Base-by-base conservation (phyloP, 352 stramenopile genomes). In the Phytopythium chamaehyphon region DNA sequence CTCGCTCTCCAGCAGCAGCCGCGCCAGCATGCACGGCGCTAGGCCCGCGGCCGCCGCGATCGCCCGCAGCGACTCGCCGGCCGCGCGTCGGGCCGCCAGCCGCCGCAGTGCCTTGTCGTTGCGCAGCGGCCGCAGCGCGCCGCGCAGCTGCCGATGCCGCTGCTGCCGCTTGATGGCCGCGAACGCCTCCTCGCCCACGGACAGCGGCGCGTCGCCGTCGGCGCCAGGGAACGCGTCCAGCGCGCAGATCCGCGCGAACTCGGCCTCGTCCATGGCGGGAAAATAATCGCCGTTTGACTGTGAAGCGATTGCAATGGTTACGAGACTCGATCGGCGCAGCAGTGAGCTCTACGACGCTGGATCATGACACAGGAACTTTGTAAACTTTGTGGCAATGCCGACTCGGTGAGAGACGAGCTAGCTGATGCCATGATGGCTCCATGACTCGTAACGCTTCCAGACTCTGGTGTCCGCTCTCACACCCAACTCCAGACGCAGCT, bases 1-100 rank as follows among this genome's bases (percentile, higher is more conserved):
- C 21, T 80, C 70, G 22, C 54, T 47, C 26, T 87, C 76, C 4
- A 92, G 64, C 49, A 90, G 51, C 23, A 87, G 51, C 0, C 81
- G 73, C 19, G 69, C 78, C 42, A 92, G 54, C 72, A 90, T 85
- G 48, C 77, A 92, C 15, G 78, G 76, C 12, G 81, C 81, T 47
- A 88, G 84, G 35, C 60, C 51, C 18, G 83, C 66, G 6, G 66
- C 70, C 54, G 18, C 59, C 15, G 79, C 76, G 38, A 86, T 76
- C 7, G 43, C 31, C 18, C 40, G 63, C 33, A 90, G 62, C 14
- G 56, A 63, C 38, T 79, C 73, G 0, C 56, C 53, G 26, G 59
- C 19, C 18, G 54, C 61, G 15, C 80, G 57, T 6, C 75, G 66
- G 1, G 77, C 48, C 23, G 85, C 47, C 59, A 88, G 83, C 36